phyloP scores from a whole-genome alignment of 2,329 filamentous ascomycete genomes.

The Trichoderma brevicompactum region DNA sequence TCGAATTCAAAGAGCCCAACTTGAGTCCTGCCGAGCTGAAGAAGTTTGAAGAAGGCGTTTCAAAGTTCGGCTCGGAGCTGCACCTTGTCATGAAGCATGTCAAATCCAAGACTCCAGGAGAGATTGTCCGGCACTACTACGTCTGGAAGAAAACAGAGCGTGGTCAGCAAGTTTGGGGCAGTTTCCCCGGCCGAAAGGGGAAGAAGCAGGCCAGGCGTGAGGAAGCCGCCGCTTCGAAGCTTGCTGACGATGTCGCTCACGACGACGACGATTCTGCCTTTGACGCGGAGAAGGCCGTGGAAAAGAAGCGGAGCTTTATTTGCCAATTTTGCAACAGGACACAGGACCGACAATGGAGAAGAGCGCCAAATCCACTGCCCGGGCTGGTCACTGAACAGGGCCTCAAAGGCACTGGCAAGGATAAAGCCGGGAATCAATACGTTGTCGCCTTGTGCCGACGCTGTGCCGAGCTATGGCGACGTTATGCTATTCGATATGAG shows the following conservation, averaged over 20 bases:
- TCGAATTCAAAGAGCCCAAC: constrained; percentile 82
- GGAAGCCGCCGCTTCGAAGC: constrained; percentile 71
- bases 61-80: constrained; percentile 90
- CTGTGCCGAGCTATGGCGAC: constrained; percentile 91
- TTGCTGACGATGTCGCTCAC: constrained; percentile 91
- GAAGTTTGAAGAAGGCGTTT: constrained; percentile 88
- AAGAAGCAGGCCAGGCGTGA: constrained; percentile 83
- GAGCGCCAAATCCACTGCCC: constrained; percentile 75
- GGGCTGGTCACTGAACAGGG: constrained; percentile 69
- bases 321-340: constrained; percentile 92
- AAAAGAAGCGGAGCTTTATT: constrained; percentile 80
- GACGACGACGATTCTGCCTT: constrained; percentile 95
- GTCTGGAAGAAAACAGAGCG: constrained; percentile 94
- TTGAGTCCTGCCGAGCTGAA: constrained; percentile 78
- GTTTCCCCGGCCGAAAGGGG: constrained; percentile 82
- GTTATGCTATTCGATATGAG: constrained; percentile 95
- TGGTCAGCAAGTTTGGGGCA: constrained; percentile 88
- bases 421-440: constrained; percentile 70
- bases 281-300: constrained; percentile 80
- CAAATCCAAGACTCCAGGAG: constrained; percentile 76
- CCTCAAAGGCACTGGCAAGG: constrained; percentile 65
- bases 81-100: constrained; percentile 82
- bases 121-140: constrained; percentile 93
- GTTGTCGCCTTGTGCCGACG: constrained; percentile 85
- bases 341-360: constrained; percentile 84